These are phyloP conservation scores for Fraxinus sp. DNA, from an alignment of 305 asterid species.

Conservation along the genomic window DNA sequence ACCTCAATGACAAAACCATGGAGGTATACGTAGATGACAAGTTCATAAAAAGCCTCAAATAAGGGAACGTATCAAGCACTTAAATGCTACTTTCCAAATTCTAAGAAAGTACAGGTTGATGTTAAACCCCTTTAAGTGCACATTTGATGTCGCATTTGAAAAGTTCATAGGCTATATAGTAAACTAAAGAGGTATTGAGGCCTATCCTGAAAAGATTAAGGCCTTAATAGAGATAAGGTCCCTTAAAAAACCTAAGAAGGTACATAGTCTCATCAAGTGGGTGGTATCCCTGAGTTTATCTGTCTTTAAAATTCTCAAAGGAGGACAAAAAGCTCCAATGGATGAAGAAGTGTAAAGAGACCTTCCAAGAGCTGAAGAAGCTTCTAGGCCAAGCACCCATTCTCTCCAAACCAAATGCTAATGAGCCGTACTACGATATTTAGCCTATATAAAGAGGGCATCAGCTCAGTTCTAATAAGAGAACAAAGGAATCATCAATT, in stretches of 20 bases:
- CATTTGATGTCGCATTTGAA: neutral
- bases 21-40: neutral
- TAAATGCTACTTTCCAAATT: neutral
- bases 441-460: neutral
- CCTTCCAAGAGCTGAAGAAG: neutral
- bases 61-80: neutral
- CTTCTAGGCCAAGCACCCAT: neutral
- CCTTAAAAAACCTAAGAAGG: neutral
- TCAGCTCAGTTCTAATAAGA: neutral
- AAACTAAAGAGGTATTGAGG: neutral
- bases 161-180: neutral
- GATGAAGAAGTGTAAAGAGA: neutral
- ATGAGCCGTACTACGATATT: neutral
- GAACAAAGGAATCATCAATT: neutral
- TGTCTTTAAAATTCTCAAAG: neutral
- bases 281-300: neutral
- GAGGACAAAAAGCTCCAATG: neutral
- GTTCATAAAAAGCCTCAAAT: neutral
- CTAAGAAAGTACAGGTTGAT: neutral
- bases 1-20: neutral
- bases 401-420: neutral
- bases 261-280: neutral
- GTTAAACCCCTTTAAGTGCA: neutral
- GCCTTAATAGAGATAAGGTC: neutral
- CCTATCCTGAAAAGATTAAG: neutral